phyloP scores from a whole-genome alignment of 2,329 filamentous ascomycete species.

The Fusarium incarnatum region DNA sequence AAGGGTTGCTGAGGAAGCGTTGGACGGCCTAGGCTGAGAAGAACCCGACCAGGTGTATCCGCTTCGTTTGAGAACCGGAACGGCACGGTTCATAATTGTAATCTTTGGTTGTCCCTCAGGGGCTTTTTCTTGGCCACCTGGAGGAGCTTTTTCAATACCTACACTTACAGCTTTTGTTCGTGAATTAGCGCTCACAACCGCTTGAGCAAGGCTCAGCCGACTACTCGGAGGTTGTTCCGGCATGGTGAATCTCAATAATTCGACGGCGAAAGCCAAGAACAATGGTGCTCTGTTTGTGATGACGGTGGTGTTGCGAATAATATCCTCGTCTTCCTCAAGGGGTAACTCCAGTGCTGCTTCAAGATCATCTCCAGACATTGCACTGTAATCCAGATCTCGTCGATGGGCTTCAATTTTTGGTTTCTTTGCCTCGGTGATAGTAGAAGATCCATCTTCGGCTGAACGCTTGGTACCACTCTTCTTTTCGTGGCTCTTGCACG shows the following conservation, averaged over 20 bases:
- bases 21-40: conserved; percentile 31
- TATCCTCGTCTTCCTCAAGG: conserved; percentile 66
- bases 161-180: conserved; percentile 80
- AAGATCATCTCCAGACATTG: conserved; percentile 65
- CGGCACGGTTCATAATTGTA: conserved; percentile 77
- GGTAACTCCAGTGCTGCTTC: conserved; percentile 73
- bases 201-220: conserved; percentile 83
- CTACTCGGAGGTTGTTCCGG: conserved; percentile 88
- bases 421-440: conserved; percentile 46
- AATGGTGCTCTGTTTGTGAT: conserved; percentile 85
- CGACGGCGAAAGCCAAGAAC: conserved; percentile 82
- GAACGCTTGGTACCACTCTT: conserved; percentile 48
- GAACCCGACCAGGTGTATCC: conserved; percentile 67
- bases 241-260: conserved; percentile 82
- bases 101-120: conserved; percentile 81
- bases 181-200: conserved; percentile 84
- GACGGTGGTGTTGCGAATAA: conserved; percentile 68
- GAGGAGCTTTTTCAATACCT: conserved; percentile 74
- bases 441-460: conserved; percentile 38
- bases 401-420: conserved; percentile 51
- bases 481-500: conserved; percentile 66
- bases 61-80: conserved; percentile 80
- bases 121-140: conserved; percentile 77
- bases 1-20: conserved; percentile 29
- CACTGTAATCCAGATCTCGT: conserved; percentile 54